Evolutionary conservation across 345 rosid genomes (phyloP), one percentile per base, ranked within the genome.

Genomic region (Combretum micranthum): DNA sequence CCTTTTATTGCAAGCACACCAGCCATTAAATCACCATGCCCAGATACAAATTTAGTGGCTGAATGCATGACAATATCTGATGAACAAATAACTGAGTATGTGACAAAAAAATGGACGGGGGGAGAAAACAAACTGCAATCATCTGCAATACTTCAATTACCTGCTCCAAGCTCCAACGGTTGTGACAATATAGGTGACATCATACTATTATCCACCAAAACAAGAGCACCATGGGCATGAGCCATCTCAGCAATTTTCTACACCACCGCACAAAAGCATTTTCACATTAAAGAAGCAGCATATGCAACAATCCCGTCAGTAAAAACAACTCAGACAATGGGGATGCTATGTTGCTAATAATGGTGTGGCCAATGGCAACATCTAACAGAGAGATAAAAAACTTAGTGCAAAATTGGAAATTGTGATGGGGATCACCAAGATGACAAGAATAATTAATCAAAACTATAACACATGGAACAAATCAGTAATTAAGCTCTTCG

Each of bases 31-130:
- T 93, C 96, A 69, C 97, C 85, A 65, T 89, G 99, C 64, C 99
- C 97, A 22, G 96, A 77, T 64, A 87, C 80, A 66, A 93, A 93
- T 64, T 93, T 89, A 43, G 99, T 93, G 62, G 96, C 97, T 0
- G 99, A 93, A 59, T 89, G 96, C 99, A 93, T 89, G 55, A 89
- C 97, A 42, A 89, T 93, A 66, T 93, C 99, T 85, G 80, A 64
- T 64, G 75, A 23, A 42, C 16, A 51, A 11, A 52, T 64, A 25
- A 22, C 63, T n/a, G 17, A 72, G 62, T 45, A 62, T 50, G 22
- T 16, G 44, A 59, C 37, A 20, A 66, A 21, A 39, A 70, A 18
- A 14, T 15, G 51, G 47, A 14, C 17, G 51, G 47, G 23, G 13
- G 52, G 18, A 26, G 44, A 25, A 20, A 64, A 20, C 62, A 55